Base-by-base conservation (phyloP, 1,284 basidiomycete genomes). In the Cystobasidiaceae sp. region DNA sequence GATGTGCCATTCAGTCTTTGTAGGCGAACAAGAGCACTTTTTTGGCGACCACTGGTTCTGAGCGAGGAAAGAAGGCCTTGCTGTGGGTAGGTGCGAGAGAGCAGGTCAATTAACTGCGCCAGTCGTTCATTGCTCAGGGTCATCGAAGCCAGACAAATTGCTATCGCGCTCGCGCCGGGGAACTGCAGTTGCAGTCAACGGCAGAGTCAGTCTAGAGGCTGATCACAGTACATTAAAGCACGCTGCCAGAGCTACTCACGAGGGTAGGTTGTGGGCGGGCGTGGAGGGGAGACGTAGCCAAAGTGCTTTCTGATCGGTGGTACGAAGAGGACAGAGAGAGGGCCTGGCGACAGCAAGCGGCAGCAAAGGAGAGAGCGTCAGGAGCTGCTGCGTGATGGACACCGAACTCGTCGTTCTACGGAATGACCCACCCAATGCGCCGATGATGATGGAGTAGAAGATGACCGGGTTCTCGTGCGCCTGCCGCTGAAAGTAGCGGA, bases 391-490 rank as follows among this genome's bases (percentile, higher is more conserved):
- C 34, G 5, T 9, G 21, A 11, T 23, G 32, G 19, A 17, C 15
- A 1, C 39, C 4, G n/a, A n/a, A n/a, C n/a, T n/a, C n/a, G n/a
- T n/a, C n/a, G n/a, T n/a, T n/a, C n/a, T n/a, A n/a, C n/a, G n/a
- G n/a, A n/a, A n/a, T 13, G 4, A 66, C 75, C 49, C 39, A 73
- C 77, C 78, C 41, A 75, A 68, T 9, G 71, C 74, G 46, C 92
- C 93, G 67, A 96, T 78, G 57, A 86, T 77, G 75, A 87, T 81
- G 6, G 91, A 89, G 80, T 86, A 96, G 81, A 94, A 93, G 77
- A 96, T 84, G 74, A 90, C 88, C 37, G 93, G 92, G 72, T 85
- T 85, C 79, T 96, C 92, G 80, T 97, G 93, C 37, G 92, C 90
- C 74, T 87, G 84, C 68, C 87, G 85, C 83, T 85, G 84, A 84